These are phyloP conservation scores for Lactarius hatsudake DNA, from an alignment of 768 basidiomycete species.

Conservation along the genomic window DNA sequence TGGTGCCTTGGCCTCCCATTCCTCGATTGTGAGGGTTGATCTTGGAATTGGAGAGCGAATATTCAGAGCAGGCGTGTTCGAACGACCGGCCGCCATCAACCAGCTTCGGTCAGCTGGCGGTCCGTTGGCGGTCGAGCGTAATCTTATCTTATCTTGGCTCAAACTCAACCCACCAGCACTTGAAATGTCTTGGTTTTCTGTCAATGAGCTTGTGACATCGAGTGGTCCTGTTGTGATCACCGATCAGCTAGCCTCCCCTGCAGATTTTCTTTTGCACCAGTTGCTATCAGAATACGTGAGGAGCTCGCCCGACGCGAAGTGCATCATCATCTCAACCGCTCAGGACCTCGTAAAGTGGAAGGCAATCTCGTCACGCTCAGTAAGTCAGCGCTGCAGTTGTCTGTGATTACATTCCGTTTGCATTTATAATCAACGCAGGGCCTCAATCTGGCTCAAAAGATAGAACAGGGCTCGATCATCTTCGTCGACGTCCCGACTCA, in stretches of 20 bases:
- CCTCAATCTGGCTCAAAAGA: slow-evolving; percentile 19
- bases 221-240: slow-evolving; percentile 60
- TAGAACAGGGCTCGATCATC: slow-evolving; percentile 36
- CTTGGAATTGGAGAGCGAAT: slow-evolving; percentile 37
- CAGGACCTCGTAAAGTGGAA: slow-evolving; percentile 60
- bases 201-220: slow-evolving; percentile 42
- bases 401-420: background rate
- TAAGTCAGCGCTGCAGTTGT: slow-evolving; percentile 36
- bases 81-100: slow-evolving; percentile 22
- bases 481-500: slow-evolving; percentile 54
- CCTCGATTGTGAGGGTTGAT: slow-evolving; percentile 66
- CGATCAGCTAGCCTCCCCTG: slow-evolving; percentile 67
- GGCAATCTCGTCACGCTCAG: slow-evolving; percentile 59
- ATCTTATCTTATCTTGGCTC: background rate
- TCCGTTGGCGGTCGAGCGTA: no score
- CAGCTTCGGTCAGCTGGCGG: slow-evolving; percentile 4
- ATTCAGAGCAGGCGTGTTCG: slow-evolving; percentile 28
- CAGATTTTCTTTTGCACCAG: slow-evolving; percentile 68
- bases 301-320: slow-evolving; percentile 33
- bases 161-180: background rate
- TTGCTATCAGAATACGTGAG: slow-evolving; percentile 54
- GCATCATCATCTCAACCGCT: slow-evolving; percentile 57
- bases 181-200: slow-evolving; percentile 51
- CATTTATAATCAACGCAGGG: slow-evolving; percentile 10
- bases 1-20: slow-evolving; percentile 87